Evolutionary conservation across 2,329 filamentous ascomycete species (phyloP).

Genomic region (Biscogniauxia sp.): DNA sequence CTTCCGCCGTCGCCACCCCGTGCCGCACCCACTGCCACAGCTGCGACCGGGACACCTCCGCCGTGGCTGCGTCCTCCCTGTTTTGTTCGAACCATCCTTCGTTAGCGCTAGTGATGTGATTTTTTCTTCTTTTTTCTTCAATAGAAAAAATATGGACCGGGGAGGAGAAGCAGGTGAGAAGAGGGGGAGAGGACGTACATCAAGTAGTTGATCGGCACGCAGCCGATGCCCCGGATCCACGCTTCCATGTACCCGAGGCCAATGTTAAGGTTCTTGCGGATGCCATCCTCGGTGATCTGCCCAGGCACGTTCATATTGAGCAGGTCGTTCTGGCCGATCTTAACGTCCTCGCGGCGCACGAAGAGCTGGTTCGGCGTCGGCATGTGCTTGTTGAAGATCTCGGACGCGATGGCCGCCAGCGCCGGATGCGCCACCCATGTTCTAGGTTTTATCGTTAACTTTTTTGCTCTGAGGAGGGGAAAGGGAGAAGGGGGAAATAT

Average conservation of each 20-base stretch:
- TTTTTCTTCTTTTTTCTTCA: no score
- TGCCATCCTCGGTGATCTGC: constrained; percentile 86
- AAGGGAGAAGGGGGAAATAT: neutral
- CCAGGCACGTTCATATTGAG: constrained; percentile 98
- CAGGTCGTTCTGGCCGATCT: constrained; percentile 82
- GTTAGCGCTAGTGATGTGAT: neutral
- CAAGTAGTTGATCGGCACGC: constrained; percentile 94
- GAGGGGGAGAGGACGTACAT: constrained; percentile 57
- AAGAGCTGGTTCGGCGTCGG: constrained; percentile 97
- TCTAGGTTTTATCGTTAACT: constrained; percentile 24
- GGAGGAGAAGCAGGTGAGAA: neutral
- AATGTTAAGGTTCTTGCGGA: constrained; percentile 96
- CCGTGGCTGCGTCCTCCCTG: constrained; percentile 90
- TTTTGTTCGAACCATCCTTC: neutral
- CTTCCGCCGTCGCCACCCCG: constrained; percentile 74
- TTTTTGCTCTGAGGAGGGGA: neutral
- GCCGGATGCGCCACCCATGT: constrained; percentile 98
- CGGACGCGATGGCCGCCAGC: constrained; percentile 80
- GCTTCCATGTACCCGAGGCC: constrained; percentile 98
- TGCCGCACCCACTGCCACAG: constrained; percentile 93
- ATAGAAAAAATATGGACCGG: neutral
- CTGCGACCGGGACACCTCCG: constrained; percentile 91
- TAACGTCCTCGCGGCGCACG: constrained; percentile 83
- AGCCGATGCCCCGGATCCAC: constrained; percentile 92
- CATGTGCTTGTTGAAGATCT: constrained; percentile 98